Percentiles rank a stretch among this genome's conserved stretches.
Evolutionary conservation across 768 basidiomycete genomes (phyloP).

Genomic region (Boletus speciosus): DNA sequence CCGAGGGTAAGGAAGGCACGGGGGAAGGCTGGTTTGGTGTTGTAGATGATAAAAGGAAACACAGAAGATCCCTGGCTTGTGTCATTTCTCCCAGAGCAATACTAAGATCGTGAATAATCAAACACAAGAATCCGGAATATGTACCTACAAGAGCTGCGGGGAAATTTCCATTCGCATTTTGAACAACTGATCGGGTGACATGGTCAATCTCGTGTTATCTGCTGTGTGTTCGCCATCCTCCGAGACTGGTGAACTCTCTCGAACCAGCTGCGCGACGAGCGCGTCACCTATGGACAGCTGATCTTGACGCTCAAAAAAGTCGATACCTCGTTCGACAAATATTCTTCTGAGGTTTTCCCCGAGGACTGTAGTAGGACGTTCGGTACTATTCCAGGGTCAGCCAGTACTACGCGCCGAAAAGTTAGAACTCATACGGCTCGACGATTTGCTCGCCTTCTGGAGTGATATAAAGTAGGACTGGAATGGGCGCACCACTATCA

Average conservation of each 20-base stretch:
- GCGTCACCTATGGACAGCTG: slow-evolving; percentile 19
- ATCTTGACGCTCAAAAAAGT: slow-evolving; percentile 64
- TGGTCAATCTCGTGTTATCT: slow-evolving; percentile 38
- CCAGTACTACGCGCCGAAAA: slow-evolving; percentile 1
- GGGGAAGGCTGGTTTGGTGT: slow-evolving; percentile 34
- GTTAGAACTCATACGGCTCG: slow-evolving; percentile 56
- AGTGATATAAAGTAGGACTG: slow-evolving; percentile 63
- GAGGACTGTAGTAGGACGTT: slow-evolving; percentile 55
- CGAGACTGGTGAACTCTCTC: slow-evolving; percentile 23
- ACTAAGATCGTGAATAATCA: slow-evolving; percentile 37
- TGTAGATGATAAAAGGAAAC: slow-evolving; percentile 49
- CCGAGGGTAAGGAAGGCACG: slow-evolving; percentile 26
- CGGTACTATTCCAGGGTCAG: slow-evolving; percentile 40
- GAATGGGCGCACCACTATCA: slow-evolving; percentile 62
- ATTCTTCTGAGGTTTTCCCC: slow-evolving; percentile 66
- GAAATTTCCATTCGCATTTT: slow-evolving; percentile 72
- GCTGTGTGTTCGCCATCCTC: slow-evolving; percentile 31
- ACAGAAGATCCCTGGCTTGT: slow-evolving; percentile 68
- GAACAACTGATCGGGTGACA: slow-evolving; percentile 70
- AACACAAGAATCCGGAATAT: background rate
- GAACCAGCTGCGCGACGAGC: slow-evolving; percentile 21
- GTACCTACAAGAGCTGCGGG: slow-evolving; percentile 68
- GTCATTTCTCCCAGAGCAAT: slow-evolving; percentile 78
- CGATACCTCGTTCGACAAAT: slow-evolving; percentile 67
- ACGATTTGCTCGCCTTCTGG: slow-evolving; percentile 65